Evolutionary conservation across 768 basidiomycete genomes (phyloP), one percentile per base, ranked within the genome.

Genomic region (Lactarius quietus): DNA sequence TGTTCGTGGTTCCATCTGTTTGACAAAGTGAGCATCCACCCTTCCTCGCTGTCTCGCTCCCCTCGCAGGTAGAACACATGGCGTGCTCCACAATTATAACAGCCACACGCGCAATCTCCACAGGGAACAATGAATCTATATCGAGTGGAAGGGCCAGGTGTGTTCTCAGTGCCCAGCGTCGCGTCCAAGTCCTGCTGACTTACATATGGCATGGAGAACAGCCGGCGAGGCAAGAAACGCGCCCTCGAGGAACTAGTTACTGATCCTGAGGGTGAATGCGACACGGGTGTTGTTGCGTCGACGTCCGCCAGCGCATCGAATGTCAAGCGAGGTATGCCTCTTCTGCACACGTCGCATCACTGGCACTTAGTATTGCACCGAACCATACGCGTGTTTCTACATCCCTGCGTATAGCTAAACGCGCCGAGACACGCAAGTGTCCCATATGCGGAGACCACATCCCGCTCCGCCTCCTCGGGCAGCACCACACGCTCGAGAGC

Each of bases 361-460:
- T 7, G 12, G 17, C 7, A 43, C 26, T 18, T 15, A n/a, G n/a
- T n/a, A 41, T 26, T 5, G 38, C 14, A 15, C 31, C n/a, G n/a
- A n/a, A 43, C 20, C 41, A 7, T 43, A 20, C 17, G 1, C 31
- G n/a, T n/a, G n/a, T 4, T 38, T 6, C 36, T 28, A 33, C 31
- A 23, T 9, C 18, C n/a, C 45, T 4, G 36, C 5, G 17, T 38
- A 12, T 63, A 90, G 89, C 81, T 4, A 89, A 85, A 73, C 84
- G 87, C 52, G 90, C 87, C 20, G 90, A 92, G 72, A 93, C 89
- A 3, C 80, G 85, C 63, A 78, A 78, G 64, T 93, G 91, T 71
- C 92, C 91, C 1, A 83, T 88, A 43, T 93, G 91, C 75, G 77
- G 81, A 17, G 90, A 93, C 72, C 73, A 73, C 43, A 88, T 93